phyloP scores from a whole-genome alignment of 306 rosid species.

The Boehmeria nivea region DNA sequence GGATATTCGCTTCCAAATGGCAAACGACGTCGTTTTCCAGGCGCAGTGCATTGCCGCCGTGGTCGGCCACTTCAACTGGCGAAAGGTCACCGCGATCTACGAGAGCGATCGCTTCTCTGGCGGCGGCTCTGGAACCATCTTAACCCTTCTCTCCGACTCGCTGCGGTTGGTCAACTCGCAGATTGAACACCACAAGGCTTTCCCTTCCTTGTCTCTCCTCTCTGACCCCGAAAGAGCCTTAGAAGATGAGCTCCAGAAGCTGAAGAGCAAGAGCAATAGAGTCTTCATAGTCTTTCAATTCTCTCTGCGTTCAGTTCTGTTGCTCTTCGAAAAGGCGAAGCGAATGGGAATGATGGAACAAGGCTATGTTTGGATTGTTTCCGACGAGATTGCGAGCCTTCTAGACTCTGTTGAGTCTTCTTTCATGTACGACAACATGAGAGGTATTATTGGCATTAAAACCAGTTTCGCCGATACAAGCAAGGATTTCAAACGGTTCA shows the following conservation, averaged over 20 bases:
- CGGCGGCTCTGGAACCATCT: constrained; percentile 15
- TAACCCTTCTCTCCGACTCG: constrained; percentile 36
- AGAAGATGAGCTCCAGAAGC: constrained; percentile 33
- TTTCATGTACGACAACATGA: constrained; percentile 35
- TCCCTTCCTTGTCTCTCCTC: too few species aligned
- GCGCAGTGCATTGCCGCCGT: constrained; percentile 47
- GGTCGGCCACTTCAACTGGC: constrained; percentile 46
- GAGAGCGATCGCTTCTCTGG: constrained; percentile 21
- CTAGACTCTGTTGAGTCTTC: constrained; percentile 47
- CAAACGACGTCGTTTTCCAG: constrained; percentile 30
- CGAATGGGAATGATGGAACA: constrained; percentile 50
- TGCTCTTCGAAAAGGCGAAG: constrained; percentile 41
- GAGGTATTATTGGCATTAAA: constrained; percentile 54
- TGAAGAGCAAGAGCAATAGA: constrained; percentile 36
- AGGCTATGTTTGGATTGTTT: constrained; percentile 54
- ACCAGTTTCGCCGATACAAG: constrained; percentile 29
- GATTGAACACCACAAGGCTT: constrained; percentile 33
- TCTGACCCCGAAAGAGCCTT: too few species aligned
- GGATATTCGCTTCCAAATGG: constrained; percentile 44
- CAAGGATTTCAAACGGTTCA: constrained; percentile 27
- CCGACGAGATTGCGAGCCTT: constrained; percentile 38
- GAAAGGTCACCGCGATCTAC: constrained; percentile 41
- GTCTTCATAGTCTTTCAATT: constrained; percentile 44
- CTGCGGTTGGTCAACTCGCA: constrained; percentile 35
- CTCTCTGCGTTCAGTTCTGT: constrained; percentile 35